A percentile compares a stretch with the other conserved stretches of the same genome.
Conservation (phyloP, 1,139 yeast genomes). For the Starmera stellimalicola region DNA sequence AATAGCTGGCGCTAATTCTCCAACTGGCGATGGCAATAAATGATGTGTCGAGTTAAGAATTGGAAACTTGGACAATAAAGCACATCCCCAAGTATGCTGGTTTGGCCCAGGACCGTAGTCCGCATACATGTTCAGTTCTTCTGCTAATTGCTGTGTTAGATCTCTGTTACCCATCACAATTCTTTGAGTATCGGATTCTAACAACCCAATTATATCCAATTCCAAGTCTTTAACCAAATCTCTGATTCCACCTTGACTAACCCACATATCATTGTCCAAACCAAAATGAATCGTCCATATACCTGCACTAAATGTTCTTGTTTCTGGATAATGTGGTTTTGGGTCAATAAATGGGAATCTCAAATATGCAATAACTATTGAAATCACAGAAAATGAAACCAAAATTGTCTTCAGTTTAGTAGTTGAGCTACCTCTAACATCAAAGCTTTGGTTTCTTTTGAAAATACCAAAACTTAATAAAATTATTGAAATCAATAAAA, state of each 20-base stretch:
- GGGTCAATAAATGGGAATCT: conserved; percentile 54
- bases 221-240: conserved; percentile 77
- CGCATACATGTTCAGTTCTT: conserved; percentile 87
- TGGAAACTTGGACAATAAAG: conserved; percentile 87
- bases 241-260: conserved; percentile 84
- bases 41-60: conserved; percentile 85
- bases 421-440: conserved; percentile 6
- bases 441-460: conserved; percentile 2
- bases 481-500: conserved; percentile 45
- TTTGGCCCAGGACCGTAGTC: conserved; percentile 98
- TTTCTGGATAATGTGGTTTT: conserved; percentile 68
- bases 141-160: conserved; percentile 83
- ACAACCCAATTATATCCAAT: conserved; percentile 79
- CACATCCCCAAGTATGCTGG: conserved; percentile 97
- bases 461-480: conserved; percentile 30
- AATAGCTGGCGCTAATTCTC: conserved; percentile 96
- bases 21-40: conserved; percentile 90
- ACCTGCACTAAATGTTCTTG: conserved; percentile 80
- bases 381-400: conserved; percentile 11
- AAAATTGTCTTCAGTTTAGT: conserved; percentile 13
- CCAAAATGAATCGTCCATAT: conserved; percentile 99
- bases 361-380: conserved; percentile 37
- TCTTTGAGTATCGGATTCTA: conserved; percentile 91
- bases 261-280: conserved; percentile 97
- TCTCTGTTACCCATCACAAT: conserved; percentile 94